Base-by-base conservation (phyloP, 176 grass and related monocot genomes). In the Musa acuminata region DNA sequence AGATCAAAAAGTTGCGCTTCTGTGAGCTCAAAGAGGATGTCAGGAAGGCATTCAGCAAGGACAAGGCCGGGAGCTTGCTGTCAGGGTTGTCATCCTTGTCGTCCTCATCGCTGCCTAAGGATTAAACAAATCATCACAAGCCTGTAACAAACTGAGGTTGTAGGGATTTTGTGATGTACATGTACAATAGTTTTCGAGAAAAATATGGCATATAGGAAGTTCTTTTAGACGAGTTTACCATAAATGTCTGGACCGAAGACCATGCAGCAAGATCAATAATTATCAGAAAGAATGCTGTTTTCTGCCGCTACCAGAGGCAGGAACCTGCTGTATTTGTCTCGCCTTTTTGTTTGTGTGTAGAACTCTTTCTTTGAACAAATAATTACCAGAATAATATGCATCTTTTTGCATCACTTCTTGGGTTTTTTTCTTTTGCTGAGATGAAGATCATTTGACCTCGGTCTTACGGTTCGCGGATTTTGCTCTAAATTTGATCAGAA, bases 21-120 rank as follows among this genome's bases (percentile, higher is more conserved):
- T 86, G 80, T 1, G 88, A 89, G 84, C 62, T 99, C 20, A 94
- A 76, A 74, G 88, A 94, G 75, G 88, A 94, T 9, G 91, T 99
- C 35, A 74, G 52, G 68, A 94, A 87, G 74, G 95, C 95, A 52
- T 99, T 87, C 86, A 89, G 76, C 77, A 94, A 87, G 81, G 95
- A 99, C 52, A 94, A 78, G 52, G 95, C 88, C 13, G 85, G 81
- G 10, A 80, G 75, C 55, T 24, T 76, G 69, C 14, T 62, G 12
- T 85, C 84, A 1, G 74, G 76, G 59, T 71, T 91, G 21, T 88
- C 89, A 1, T 85, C 93, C n/a, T 83, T 77, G 11, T 89, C 78
- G 1, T 89, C 86, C 0, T 91, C 84, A 9, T 84, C 75, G 19
- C 74, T 35, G 13, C 55, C 53, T n/a, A 72, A 62, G 19, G 12